Evolutionary conservation across 495 filamentous ascomycete genomes (phyloP).

Genomic region (Cercophora newfieldiana): DNA sequence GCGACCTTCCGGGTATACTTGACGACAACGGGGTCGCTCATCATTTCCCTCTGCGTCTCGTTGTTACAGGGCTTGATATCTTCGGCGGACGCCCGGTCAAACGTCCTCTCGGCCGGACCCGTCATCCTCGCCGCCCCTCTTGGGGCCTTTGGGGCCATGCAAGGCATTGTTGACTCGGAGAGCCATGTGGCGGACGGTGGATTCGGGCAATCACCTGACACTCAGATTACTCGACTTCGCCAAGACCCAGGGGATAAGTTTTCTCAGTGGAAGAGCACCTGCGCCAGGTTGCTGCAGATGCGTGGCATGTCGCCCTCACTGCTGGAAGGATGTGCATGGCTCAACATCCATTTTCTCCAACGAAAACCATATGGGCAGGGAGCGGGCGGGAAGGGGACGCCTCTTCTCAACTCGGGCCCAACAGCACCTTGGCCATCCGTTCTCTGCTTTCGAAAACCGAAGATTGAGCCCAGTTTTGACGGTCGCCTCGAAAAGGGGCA

Average conservation of each 20-base stretch:
- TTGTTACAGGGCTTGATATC: constrained; percentile 40
- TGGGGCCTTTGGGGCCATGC: constrained; percentile 47
- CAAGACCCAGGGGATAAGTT: constrained; percentile 41
- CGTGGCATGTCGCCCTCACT: constrained; percentile 41
- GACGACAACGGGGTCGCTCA: constrained; percentile 48
- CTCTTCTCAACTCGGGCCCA: constrained; percentile 31
- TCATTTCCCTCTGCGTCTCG: constrained; percentile 45
- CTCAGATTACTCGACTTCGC: constrained; percentile 40
- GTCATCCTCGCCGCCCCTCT: constrained; percentile 48
- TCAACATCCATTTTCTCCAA: constrained; percentile 36
- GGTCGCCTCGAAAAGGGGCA: constrained; percentile 18
- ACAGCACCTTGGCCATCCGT: constrained; percentile 51
- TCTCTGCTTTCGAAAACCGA: constrained; percentile 51
- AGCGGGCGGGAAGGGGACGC: constrained; percentile 44
- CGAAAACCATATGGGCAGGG: constrained; percentile 42
- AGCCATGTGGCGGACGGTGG: constrained; percentile 26
- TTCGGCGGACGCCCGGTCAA: constrained; percentile 38
- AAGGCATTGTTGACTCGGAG: constrained; percentile 32
- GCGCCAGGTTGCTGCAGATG: constrained; percentile 43
- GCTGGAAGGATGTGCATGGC: constrained; percentile 37
- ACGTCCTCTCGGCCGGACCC: constrained; percentile 36
- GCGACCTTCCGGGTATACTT: constrained; percentile 50
- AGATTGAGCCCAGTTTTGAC: constrained; percentile 23
- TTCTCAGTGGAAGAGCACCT: constrained; percentile 41
- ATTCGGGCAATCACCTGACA: constrained; percentile 49